Percentiles rank a stretch among this genome's conserved stretches.
Evolutionary conservation across 352 stramenopile species (phyloP).

Genomic region (Phytophthora cactorum): DNA sequence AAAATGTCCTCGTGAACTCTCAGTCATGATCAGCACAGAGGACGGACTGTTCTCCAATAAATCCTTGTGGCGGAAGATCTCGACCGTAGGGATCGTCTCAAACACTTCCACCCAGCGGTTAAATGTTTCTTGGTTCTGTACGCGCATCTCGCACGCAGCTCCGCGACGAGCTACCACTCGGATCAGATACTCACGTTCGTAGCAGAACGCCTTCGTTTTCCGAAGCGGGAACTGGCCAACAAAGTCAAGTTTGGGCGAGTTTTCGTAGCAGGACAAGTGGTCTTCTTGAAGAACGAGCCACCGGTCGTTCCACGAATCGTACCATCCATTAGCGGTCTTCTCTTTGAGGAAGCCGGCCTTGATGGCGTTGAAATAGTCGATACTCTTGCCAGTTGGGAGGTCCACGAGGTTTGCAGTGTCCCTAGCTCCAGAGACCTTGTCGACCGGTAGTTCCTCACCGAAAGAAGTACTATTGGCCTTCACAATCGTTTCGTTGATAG

Average conservation of each 20-base stretch:
- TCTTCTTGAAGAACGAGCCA: constrained; percentile 86
- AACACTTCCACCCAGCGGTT: constrained; percentile 78
- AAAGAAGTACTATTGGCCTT: constrained; percentile 30
- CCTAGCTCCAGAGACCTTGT: constrained; percentile 5
- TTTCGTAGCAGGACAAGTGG: constrained; percentile 81
- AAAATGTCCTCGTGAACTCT: constrained; percentile 35
- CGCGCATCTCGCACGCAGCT: constrained; percentile 79
- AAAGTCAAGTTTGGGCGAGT: constrained; percentile 78
- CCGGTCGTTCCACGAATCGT: constrained; percentile 81
- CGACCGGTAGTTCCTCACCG: constrained; percentile 18
- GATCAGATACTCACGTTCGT: constrained; percentile 78
- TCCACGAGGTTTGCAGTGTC: constrained; percentile 57
- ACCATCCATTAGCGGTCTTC: constrained; percentile 79
- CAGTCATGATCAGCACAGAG: constrained; percentile 74
- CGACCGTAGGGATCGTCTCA: constrained; percentile 52
- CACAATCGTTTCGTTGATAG: constrained; percentile 58
- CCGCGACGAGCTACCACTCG: constrained; percentile 72
- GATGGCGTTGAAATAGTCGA: constrained; percentile 85
- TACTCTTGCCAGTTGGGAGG: constrained; percentile 56
- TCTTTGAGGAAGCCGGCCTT: constrained; percentile 79
- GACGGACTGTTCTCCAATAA: constrained; percentile 83
- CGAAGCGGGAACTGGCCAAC: constrained; percentile 74
- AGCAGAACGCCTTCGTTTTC: constrained; percentile 73
- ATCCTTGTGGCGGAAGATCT: constrained; percentile 77
- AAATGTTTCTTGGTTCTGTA: constrained; percentile 80